phyloP scores from a whole-genome alignment of 2,329 filamentous ascomycete species.

The Fusarium secorum region DNA sequence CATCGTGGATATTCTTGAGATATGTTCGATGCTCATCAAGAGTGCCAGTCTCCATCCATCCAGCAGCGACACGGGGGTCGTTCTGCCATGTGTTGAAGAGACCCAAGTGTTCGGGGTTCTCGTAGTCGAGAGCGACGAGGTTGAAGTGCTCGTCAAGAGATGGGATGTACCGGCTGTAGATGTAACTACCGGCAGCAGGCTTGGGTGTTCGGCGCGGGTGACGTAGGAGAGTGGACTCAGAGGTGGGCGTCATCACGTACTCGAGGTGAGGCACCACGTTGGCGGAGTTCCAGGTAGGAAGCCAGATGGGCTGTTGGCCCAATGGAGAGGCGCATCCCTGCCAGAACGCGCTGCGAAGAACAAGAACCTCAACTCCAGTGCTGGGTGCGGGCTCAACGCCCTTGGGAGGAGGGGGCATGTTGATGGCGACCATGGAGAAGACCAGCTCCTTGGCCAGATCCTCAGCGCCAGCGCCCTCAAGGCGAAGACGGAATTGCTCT shows the following conservation, averaged over 20 bases:
- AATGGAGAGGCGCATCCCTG: constrained; percentile 71
- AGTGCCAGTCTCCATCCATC: constrained; percentile 80
- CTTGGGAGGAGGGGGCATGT: constrained; percentile 50
- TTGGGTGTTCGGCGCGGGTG: constrained; percentile 75
- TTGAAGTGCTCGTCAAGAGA: constrained; percentile 77
- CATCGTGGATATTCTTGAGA: constrained; percentile 69
- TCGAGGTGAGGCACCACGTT: constrained; percentile 49
- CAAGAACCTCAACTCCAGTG: constrained; percentile 47
- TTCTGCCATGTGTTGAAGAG: constrained; percentile 83
- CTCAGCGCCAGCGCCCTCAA: constrained; percentile 29
- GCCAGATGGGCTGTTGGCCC: constrained; percentile 68
- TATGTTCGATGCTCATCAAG: constrained; percentile 76
- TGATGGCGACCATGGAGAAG: constrained; percentile 49
- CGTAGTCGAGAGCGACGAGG: constrained; percentile 72
- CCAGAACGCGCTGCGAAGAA: constrained; percentile 66
- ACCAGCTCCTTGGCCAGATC: constrained; percentile 46
- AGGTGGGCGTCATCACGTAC: constrained; percentile 44
- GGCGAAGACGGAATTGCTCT: constrained; percentile 37
- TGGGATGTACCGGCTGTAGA: constrained; percentile 80
- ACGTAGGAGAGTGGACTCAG: constrained; percentile 51
- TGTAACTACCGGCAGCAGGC: constrained; percentile 69
- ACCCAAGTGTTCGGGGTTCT: constrained; percentile 65
- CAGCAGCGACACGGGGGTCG: constrained; percentile 76
- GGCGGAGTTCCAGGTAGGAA: constrained; percentile 51
- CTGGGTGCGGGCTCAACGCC: constrained; percentile 43